These are phyloP conservation scores for Aegilops longissima DNA, from an alignment of 176 grass and related monocot genomes.

Conservation along the genomic window DNA sequence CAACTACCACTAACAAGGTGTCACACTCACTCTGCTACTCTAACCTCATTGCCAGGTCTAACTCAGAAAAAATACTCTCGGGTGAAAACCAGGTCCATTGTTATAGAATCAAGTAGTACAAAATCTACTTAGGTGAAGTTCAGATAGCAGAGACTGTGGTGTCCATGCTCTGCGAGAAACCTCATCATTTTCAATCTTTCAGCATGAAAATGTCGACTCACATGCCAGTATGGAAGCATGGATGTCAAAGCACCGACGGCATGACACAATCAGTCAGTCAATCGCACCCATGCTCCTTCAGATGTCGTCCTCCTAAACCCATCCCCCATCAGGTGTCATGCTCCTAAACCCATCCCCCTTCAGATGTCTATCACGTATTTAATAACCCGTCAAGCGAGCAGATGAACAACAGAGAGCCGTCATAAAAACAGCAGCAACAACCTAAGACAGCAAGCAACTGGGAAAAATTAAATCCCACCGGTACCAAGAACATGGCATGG, in stretches of 20 bases:
- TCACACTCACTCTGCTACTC: not conserved
- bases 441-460: conserved; percentile 8
- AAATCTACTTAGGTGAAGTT: not conserved
- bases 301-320: not conserved
- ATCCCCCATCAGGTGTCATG: not conserved
- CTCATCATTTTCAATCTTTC: not conserved
- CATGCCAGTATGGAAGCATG: not conserved
- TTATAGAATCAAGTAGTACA: not conserved
- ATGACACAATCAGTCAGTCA: not conserved
- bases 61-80: not conserved
- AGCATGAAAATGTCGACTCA: not conserved
- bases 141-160: not conserved
- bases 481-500: not conserved
- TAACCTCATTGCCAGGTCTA: conserved; percentile 3
- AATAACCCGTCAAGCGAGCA: conserved; percentile 16
- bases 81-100: not conserved
- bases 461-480: conserved; percentile 20
- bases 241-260: no score
- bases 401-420: conserved; percentile 3
- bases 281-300: not conserved
- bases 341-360: not conserved
- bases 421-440: conserved; percentile 9
- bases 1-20: not conserved
- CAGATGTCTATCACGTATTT: not conserved
- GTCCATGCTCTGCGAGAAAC: not conserved